Percentiles rank a stretch among this genome's conserved stretches.
Evolutionary conservation across 371 early-diverging fungal genomes (phyloP).

Genomic region (Globomyces sp.): DNA sequence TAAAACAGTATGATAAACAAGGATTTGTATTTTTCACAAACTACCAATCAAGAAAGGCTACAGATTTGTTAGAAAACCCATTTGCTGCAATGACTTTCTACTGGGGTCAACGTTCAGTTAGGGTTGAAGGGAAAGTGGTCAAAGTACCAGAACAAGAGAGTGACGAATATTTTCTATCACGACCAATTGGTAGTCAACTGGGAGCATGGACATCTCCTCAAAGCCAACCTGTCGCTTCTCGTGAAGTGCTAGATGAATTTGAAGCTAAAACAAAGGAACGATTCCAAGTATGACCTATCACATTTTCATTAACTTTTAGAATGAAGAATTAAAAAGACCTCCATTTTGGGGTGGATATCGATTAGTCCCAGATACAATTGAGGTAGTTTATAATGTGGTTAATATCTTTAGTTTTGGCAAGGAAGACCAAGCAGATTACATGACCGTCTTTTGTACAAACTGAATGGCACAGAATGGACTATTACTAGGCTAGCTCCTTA

Average conservation of each 20-base stretch:
- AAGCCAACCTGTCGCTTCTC: slow-evolving; percentile 2
- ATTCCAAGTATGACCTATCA: neutral
- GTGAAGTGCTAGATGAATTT: slow-evolving; percentile 18
- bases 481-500: slow-evolving; percentile 28
- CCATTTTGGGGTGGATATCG: slow-evolving; percentile 50
- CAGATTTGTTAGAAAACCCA: slow-evolving; percentile 41
- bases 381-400: slow-evolving; percentile 3
- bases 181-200: slow-evolving; percentile 42
- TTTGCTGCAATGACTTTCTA: slow-evolving; percentile 40
- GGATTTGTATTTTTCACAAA: slow-evolving; percentile 56
- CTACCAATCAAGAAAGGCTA: slow-evolving; percentile 45
- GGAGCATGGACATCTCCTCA: slow-evolving; percentile 51
- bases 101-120: slow-evolving; percentile 42
- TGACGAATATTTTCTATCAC: slow-evolving; percentile 44
- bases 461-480: slow-evolving; percentile 18
- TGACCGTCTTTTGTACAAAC: slow-evolving; percentile 36
- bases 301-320: neutral
- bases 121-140: slow-evolving; percentile 44
- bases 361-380: slow-evolving; percentile 41
- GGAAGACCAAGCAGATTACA: slow-evolving; percentile 46
- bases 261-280: neutral
- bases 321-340: slow-evolving; percentile 37
- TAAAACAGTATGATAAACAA: slow-evolving; percentile 41
- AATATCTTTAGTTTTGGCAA: slow-evolving; percentile 41
- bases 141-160: slow-evolving; percentile 29